Evolutionary conservation across 345 rosid species (phyloP), one percentile per base, ranked within the genome.

Genomic region (Citrus hindsii): DNA sequence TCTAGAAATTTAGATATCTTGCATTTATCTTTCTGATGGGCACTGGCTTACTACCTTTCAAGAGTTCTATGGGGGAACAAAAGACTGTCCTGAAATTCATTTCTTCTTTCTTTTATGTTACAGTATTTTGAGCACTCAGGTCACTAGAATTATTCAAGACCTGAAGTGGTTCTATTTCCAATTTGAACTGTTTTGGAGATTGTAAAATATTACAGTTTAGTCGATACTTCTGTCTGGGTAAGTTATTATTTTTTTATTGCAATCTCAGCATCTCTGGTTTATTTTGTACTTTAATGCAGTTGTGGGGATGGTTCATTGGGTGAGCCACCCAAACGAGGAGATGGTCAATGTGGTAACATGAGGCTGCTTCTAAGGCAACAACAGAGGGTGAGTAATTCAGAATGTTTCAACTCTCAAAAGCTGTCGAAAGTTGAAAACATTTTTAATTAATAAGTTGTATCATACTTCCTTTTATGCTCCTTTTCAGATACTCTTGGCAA

Each of bases 311-410:
- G 88, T 74, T 84, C 92, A 5, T 80, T 86, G 84, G 91, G 91
- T 77, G 95, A 89, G 84, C 89, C 88, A 82, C 87, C 91, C 5
- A 88, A 85, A 86, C 85, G 85, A 67, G 96, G 92, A 76, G 90
- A 87, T 62, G 92, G 88, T 51, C 94, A 90, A 77, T 95, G 99
- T 81, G 91, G 92, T 79, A 93, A 95, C 82, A 92, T 93, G 99
- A 88, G 86, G 76, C 91, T 92, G 73, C 97, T 92, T 67, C 87
- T 91, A 59, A 88, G 90, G 83, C 91, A 89, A 76, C 94, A 90
- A 77, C 95, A 93, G 83, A 90, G 89, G 86, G 97, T 93, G 86
- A 83, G 87, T 56, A 75, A 72, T 61, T 68, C 37, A 18, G 51
- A 68, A 46, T 56, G 58, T 53, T 13, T 75, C 58, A 48, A 60